phyloP scores from a whole-genome alignment of 108 stramenopile species.

The Cyclotella sp. region DNA sequence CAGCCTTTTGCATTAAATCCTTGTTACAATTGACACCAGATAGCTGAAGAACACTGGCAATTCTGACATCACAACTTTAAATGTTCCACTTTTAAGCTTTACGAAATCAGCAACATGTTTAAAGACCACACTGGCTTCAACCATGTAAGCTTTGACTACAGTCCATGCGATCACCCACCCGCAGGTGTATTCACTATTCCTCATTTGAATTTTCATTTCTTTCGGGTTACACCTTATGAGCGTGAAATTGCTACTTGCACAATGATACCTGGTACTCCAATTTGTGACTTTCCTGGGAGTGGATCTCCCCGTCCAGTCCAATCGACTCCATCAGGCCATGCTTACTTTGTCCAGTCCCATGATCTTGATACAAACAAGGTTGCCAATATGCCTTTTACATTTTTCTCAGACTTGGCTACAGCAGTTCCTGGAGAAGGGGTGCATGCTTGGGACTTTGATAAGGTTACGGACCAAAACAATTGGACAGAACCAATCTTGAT shows the following conservation, averaged over 20 bases:
- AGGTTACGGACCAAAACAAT: not conserved
- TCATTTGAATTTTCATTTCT: constrained; percentile 2
- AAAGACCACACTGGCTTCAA: not conserved
- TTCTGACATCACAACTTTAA: not conserved
- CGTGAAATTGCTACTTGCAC: not conserved
- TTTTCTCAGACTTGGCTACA: not conserved
- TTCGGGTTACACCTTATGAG: not conserved
- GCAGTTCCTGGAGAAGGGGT: constrained; percentile 12
- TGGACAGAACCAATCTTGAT: not conserved
- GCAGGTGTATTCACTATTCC: not conserved
- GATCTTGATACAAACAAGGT: not conserved
- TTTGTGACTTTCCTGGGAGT: not conserved
- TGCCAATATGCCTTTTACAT: constrained; percentile 1
- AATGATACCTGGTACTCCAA: not conserved
- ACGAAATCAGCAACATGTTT: not conserved
- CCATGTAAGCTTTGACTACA: not conserved
- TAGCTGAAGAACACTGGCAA: not conserved
- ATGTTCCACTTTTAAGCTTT: not conserved
- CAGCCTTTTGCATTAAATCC: not conserved
- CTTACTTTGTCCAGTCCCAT: not conserved
- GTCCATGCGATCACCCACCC: constrained; percentile 5
- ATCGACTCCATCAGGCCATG: not conserved
- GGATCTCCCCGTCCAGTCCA: not conserved
- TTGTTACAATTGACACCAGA: not conserved
- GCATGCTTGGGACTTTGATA: not conserved